Evolutionary conservation across 257 asterid species (phyloP).

Genomic region (Ilex aquifolium): DNA sequence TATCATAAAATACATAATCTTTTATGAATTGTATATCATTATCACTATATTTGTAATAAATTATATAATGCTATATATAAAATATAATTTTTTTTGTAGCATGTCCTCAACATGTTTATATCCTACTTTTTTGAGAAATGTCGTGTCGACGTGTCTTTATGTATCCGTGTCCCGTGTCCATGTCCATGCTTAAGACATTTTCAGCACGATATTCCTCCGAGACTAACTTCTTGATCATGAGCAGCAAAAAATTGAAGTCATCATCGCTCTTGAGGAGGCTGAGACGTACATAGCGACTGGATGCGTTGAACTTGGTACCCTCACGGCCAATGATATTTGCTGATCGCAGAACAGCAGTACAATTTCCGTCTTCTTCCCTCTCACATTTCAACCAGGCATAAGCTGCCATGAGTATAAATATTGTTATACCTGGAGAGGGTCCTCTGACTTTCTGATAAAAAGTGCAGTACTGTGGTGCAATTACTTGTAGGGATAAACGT

Average conservation of each 20-base stretch:
- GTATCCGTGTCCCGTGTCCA: too few relatives aligned
- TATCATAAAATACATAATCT: too few relatives aligned
- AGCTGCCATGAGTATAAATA: conserved; percentile 14
- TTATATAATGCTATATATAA: too few relatives aligned
- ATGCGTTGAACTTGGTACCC: conserved; percentile 15
- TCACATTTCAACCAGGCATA: conserved; percentile 35
- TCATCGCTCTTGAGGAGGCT: conserved; percentile 17
- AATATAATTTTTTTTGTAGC: too few relatives aligned
- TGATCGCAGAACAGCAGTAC: conserved; percentile 8
- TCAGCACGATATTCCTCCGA: conserved; percentile 7
- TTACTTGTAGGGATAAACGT: conserved; percentile 44
- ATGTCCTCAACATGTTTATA: too few relatives aligned
- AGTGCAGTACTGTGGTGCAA: conserved; percentile 49
- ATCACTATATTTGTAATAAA: too few relatives aligned
- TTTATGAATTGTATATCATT: too few relatives aligned
- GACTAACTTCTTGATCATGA: conserved; percentile 16
- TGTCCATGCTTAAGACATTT: too few relatives aligned
- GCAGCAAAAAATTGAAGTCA: conserved; percentile 18
- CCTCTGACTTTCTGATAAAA: conserved; percentile 40
- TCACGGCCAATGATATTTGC: conserved; percentile 19
- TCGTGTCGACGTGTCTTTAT: too few relatives aligned
- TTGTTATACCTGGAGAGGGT: conserved; percentile 68
- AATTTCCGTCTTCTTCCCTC: conserved; percentile 19
- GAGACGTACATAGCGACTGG: conserved; percentile 16
- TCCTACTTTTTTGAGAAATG: too few relatives aligned